Evolutionary conservation across 2,329 filamentous ascomycete genomes (phyloP).

Genomic region (Scorias spongiosa): DNA sequence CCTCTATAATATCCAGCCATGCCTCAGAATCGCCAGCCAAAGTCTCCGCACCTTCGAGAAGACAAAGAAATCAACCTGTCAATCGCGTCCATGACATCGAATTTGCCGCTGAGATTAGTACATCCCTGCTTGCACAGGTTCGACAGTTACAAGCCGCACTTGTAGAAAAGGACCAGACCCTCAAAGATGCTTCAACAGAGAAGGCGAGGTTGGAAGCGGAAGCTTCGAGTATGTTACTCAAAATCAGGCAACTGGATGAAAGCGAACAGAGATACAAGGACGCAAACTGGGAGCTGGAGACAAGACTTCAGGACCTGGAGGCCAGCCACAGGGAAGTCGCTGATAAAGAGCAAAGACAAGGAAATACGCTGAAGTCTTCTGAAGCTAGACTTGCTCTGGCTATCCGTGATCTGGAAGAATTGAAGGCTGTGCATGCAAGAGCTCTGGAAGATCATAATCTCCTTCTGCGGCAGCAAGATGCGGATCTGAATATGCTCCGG

Average conservation of each 20-base stretch:
- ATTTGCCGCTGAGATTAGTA: constrained; percentile 96
- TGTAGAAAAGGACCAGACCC: constrained; percentile 71
- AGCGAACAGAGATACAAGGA: constrained; percentile 95
- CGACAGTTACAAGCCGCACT: constrained; percentile 76
- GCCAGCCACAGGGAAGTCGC: constrained; percentile 58
- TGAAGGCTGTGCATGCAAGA: constrained; percentile 65
- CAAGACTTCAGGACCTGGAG: constrained; percentile 71
- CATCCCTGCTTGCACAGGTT: constrained; percentile 83
- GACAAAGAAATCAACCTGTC: constrained; percentile 76
- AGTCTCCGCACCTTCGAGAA: constrained; percentile 61
- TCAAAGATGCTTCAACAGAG: constrained; percentile 60
- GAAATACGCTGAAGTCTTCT: constrained; percentile 52
- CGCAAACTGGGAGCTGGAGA: constrained; percentile 96
- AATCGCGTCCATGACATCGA: constrained; percentile 90
- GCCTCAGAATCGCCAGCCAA: constrained; percentile 80
- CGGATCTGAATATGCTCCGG: constrained; percentile 71
- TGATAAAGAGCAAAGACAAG: constrained; percentile 71
- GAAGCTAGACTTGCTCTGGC: constrained; percentile 60
- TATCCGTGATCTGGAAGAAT: constrained; percentile 81
- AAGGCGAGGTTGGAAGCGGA: constrained; percentile 72
- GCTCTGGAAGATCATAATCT: constrained; percentile 66
- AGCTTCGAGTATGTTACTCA: constrained; percentile 61
- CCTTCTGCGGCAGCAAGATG: constrained; percentile 68
- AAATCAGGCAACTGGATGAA: constrained; percentile 72
- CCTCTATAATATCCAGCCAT: constrained; percentile 56